A percentile compares a stretch with the other conserved stretches of the same genome.
Evolutionary conservation across 768 basidiomycete genomes (phyloP).

Genomic region (Agaricus blazei): DNA sequence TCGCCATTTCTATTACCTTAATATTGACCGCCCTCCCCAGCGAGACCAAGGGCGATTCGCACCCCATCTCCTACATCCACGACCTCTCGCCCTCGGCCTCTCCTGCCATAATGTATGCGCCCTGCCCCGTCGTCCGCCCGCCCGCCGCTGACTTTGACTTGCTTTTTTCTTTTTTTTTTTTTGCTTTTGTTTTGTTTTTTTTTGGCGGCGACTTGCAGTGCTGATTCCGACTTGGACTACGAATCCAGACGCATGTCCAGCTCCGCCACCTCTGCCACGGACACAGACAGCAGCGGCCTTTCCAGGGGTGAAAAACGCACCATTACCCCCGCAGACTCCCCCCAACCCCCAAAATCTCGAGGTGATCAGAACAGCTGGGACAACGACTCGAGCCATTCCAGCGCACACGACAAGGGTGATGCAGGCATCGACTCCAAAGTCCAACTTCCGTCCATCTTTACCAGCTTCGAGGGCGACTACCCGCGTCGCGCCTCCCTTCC

Average conservation of each 20-base stretch:
- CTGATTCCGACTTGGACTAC: constrained; percentile 53
- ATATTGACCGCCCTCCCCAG: constrained; percentile 19
- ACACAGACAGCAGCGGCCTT: constrained; percentile 58
- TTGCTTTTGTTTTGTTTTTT: no score
- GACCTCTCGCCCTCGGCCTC: constrained; percentile 44
- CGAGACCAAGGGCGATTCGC: constrained; percentile 15
- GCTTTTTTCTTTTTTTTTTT: neutral
- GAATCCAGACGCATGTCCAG: constrained; percentile 70
- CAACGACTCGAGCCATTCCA: constrained; percentile 22
- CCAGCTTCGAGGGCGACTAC: constrained; percentile 59
- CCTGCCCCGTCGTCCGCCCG: constrained; percentile 1
- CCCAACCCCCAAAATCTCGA: constrained; percentile 46
- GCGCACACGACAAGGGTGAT: constrained; percentile 35
- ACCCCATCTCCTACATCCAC: constrained; percentile 38
- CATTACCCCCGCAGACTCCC: constrained; percentile 51
- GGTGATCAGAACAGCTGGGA: constrained; percentile 31
- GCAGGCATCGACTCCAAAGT: constrained; percentile 46
- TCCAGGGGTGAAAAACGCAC: constrained; percentile 60
- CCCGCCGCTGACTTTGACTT: neutral
- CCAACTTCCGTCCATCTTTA: constrained; percentile 71
- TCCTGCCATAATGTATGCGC: constrained; percentile 39
- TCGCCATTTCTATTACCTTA: constrained; percentile 13
- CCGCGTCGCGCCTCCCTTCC: constrained; percentile 62
- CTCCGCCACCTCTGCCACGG: constrained; percentile 63
- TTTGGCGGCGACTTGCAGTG: constrained; percentile 19